Conservation (phyloP, 805 yeast species). For the Suhomyces prunicola region DNA sequence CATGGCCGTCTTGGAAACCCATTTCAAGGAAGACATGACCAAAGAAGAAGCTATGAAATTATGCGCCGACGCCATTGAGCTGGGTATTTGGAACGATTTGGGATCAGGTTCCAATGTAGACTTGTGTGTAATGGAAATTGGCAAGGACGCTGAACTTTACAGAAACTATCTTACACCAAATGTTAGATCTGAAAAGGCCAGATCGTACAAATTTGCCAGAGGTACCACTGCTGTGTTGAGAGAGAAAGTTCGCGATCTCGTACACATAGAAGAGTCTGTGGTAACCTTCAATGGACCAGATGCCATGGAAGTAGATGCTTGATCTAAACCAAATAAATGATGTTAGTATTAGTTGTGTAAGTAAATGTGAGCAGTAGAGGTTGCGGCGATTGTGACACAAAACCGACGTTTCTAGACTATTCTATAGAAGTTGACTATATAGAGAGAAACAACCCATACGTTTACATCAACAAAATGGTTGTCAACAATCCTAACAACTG, state of each 20-base stretch:
- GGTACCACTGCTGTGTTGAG: constrained; percentile 91
- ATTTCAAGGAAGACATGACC: constrained; percentile 75
- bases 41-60: constrained; percentile 89
- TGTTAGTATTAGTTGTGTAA: not conserved
- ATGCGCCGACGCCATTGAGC: constrained; percentile 89
- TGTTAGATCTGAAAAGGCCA: constrained; percentile 75
- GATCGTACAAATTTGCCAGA: constrained; percentile 78
- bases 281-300: constrained; percentile 4
- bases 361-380: not conserved
- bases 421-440: constrained; percentile 2
- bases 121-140: constrained; percentile 92
- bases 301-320: constrained; percentile 10
- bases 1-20: constrained; percentile 91
- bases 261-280: constrained; percentile 61
- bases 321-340: not conserved
- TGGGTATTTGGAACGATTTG: constrained; percentile 98
- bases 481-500: constrained; percentile 97
- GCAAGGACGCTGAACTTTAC: constrained; percentile 78
- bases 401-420: constrained; percentile 10
- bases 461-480: constrained; percentile 57
- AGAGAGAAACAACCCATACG: not conserved
- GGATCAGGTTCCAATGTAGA: constrained; percentile 99
- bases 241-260: constrained; percentile 60
- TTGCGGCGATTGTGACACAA: not conserved
- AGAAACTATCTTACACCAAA: constrained; percentile 93